Percentiles rank a stretch among this genome's conserved stretches.
These are phyloP conservation scores for Aspergillus caelatus DNA, from an alignment of 2,329 filamentous ascomycete species.

Conservation along the genomic window DNA sequence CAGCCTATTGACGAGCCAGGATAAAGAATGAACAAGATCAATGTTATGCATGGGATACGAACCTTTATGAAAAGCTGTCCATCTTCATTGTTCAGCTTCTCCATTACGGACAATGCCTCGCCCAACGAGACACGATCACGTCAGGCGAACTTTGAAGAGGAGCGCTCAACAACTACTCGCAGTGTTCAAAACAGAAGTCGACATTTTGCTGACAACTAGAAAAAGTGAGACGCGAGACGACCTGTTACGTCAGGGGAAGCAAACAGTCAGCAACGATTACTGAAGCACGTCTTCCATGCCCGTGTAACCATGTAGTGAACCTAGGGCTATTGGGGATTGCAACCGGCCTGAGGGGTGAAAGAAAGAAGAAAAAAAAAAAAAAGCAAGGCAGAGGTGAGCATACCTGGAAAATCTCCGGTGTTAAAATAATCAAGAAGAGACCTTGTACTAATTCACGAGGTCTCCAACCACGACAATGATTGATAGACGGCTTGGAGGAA, in stretches of 20 bases:
- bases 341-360: background rate
- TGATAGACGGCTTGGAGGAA: conserved; percentile 10
- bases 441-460: conserved; percentile 13
- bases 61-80: conserved; percentile 55
- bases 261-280: conserved; percentile 14
- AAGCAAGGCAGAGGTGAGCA: conserved; percentile 1
- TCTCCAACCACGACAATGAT: conserved; percentile 17
- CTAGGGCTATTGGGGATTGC: background rate
- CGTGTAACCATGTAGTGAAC: background rate
- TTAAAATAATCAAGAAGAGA: conserved; percentile 2
- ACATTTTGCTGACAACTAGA: conserved; percentile 36
- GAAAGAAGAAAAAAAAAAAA: conserved; percentile 3
- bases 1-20: conserved; percentile 6
- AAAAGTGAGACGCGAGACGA: conserved; percentile 27
- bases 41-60: conserved; percentile 16
- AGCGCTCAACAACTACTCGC: conserved; percentile 36
- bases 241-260: conserved; percentile 17
- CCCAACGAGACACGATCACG: conserved; percentile 33
- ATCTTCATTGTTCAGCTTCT: conserved; percentile 54
- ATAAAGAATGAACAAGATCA: conserved; percentile 5
- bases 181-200: conserved; percentile 29
- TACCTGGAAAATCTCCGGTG: background rate
- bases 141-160: conserved; percentile 39
- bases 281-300: background rate
- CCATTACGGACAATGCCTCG: conserved; percentile 42